phyloP scores from a whole-genome alignment of 2,329 filamentous ascomycete species.

The Hirsutella thompsonii region DNA sequence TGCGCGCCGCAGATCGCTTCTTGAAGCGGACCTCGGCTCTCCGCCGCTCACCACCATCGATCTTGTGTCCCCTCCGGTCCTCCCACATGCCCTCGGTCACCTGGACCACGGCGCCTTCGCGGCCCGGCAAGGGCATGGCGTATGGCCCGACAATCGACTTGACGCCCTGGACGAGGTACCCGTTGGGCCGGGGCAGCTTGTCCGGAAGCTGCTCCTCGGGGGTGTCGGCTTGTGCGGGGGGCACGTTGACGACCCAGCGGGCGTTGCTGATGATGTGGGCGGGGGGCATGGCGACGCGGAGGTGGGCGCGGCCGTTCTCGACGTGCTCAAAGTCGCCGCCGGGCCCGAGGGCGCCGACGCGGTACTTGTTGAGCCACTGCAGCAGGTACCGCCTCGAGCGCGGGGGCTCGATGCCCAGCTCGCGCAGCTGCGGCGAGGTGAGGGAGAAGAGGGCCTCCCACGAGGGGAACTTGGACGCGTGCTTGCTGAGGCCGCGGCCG shows the following conservation, averaged over 20 bases:
- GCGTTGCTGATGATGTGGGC: constrained; percentile 25
- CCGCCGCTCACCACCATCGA: constrained; percentile 91
- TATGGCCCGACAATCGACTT: constrained; percentile 64
- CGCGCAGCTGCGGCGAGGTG: constrained; percentile 62
- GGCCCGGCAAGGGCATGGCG: constrained; percentile 54
- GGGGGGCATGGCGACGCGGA: constrained; percentile 33
- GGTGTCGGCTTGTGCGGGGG: constrained; percentile 26
- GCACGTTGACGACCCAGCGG: constrained; percentile 43
- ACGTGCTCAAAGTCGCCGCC: constrained; percentile 75
- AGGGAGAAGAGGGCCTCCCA: constrained; percentile 87
- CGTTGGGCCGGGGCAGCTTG: constrained; percentile 17
- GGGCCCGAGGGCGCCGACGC: constrained; percentile 62
- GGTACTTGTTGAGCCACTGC: constrained; percentile 77
- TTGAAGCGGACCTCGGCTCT: constrained; percentile 78
- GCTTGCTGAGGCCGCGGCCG: constrained; percentile 71
- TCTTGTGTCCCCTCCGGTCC: constrained; percentile 71
- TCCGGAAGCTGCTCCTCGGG: constrained; percentile 4
- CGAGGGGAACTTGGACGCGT: constrained; percentile 74
- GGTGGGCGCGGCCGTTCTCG: constrained; percentile 36
- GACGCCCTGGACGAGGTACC: constrained; percentile 54
- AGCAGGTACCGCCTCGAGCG: constrained; percentile 74
- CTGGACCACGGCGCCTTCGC: constrained; percentile 50
- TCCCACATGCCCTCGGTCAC: constrained; percentile 90
- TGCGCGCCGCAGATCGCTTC: constrained; percentile 66
- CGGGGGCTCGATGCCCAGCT: constrained; percentile 77